Evolutionary conservation across 2,329 filamentous ascomycete genomes (phyloP).

Genomic region (Microdochium bolleyi): DNA sequence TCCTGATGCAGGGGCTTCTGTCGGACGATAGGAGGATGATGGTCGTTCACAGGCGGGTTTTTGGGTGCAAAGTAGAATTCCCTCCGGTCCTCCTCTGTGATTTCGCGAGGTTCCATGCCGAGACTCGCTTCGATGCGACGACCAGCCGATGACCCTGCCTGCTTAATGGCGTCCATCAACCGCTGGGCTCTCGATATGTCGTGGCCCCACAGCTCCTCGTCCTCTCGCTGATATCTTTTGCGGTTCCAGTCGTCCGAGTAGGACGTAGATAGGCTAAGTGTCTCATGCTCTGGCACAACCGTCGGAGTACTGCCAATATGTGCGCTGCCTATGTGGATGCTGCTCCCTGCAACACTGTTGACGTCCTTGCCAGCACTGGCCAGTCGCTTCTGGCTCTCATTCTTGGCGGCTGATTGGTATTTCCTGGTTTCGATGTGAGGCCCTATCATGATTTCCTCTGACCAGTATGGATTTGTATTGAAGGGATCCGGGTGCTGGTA

Average conservation of each 20-base stretch:
- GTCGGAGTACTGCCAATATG: conserved; percentile 33
- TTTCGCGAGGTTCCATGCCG: conserved; percentile 41
- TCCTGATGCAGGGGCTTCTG: conserved; percentile 61
- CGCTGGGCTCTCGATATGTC: conserved; percentile 47
- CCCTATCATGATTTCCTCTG: conserved; percentile 76
- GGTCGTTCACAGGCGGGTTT: conserved; percentile 74
- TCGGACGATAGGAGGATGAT: conserved; percentile 77
- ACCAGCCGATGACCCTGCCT: conserved; percentile 48
- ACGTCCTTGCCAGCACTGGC: conserved; percentile 51
- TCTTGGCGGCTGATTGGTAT: conserved; percentile 42
- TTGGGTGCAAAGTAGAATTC: conserved; percentile 53
- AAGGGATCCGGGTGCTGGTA: conserved; percentile 79
- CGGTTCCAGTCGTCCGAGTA: conserved; percentile 62
- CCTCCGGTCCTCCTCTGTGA: conserved; percentile 40
- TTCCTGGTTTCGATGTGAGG: conserved; percentile 54
- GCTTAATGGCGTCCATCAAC: conserved; percentile 49
- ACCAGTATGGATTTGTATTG: conserved; percentile 83
- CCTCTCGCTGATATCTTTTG: conserved; percentile 75
- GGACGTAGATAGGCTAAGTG: conserved; percentile 24
- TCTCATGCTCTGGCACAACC: conserved; percentile 37
- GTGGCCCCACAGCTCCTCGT: conserved; percentile 78
- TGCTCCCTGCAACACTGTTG: conserved; percentile 19
- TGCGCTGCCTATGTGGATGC: conserved; percentile 24
- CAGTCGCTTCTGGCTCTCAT: conserved; percentile 50
- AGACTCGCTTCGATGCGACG: conserved; percentile 44